Evolutionary conservation across 768 basidiomycete species (phyloP).

Genomic region (Lactarius sanguifluus): DNA sequence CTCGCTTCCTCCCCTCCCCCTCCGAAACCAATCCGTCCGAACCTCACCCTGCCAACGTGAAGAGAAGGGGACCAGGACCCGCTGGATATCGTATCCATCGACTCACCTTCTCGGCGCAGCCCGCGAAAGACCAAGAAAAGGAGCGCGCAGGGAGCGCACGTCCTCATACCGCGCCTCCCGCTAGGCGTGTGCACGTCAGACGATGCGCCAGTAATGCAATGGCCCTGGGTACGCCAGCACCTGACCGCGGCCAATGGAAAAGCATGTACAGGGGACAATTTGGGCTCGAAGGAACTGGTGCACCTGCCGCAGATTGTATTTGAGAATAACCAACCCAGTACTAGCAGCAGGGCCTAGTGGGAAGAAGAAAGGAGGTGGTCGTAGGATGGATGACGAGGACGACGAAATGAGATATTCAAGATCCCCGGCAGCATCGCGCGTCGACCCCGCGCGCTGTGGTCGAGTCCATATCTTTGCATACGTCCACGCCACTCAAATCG

Average conservation of each 20-base stretch:
- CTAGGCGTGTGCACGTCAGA: no score
- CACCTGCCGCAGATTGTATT: conserved; percentile 13
- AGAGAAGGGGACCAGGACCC: no score
- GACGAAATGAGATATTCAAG: neutral
- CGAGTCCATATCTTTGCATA: neutral
- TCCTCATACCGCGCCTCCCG: neutral
- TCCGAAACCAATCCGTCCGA: no score
- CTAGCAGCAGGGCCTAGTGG: neutral
- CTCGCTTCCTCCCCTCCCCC: no score
- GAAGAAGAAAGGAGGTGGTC: neutral
- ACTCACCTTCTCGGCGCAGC: neutral
- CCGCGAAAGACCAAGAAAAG: conserved; percentile 2
- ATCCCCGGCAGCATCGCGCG: neutral
- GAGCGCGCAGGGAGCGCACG: neutral
- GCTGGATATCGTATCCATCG: no score
- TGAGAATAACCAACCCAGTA: conserved; percentile 3
- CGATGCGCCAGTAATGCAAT: no score
- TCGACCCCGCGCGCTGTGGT: neutral
- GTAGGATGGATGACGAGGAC: neutral
- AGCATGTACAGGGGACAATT: neutral
- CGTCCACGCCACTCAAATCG: neutral
- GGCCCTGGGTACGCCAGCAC: no score
- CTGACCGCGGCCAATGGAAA: no score
- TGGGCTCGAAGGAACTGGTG: neutral
- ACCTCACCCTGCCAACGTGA: no score